Percentiles rank a stretch among this genome's conserved stretches.
These are phyloP conservation scores for Groenewaldozyma sp. DNA, from an alignment of 1,139 yeast genomes.

Conservation along the genomic window DNA sequence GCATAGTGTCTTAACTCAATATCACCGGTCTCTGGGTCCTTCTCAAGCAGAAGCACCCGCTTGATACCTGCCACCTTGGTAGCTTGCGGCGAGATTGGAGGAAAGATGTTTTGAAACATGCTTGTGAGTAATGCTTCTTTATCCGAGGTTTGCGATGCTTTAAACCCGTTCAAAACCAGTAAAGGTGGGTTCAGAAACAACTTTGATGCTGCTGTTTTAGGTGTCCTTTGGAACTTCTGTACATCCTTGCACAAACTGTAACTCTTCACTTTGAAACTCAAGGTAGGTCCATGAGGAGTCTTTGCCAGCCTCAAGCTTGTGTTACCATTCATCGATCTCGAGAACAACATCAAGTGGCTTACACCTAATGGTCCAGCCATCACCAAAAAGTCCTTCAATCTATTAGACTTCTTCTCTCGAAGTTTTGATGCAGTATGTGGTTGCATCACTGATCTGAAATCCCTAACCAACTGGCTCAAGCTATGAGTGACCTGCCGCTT, in stretches of 20 bases:
- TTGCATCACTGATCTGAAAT: constrained; percentile 84
- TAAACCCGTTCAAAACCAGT: constrained; percentile 83
- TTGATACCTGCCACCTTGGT: constrained; percentile 68
- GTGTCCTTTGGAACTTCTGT: constrained; percentile 51
- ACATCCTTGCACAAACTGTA: constrained; percentile 84
- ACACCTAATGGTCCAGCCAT: constrained; percentile 98
- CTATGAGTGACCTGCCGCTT: constrained; percentile 60
- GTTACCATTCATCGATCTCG: constrained; percentile 71
- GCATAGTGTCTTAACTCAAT: constrained; percentile 87
- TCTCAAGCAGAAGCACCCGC: constrained; percentile 77
- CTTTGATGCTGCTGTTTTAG: constrained; percentile 56
- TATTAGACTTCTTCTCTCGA: constrained; percentile 78
- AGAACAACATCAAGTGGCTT: constrained; percentile 75
- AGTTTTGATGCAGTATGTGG: constrained; percentile 93
- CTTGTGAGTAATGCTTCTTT: constrained; percentile 74
- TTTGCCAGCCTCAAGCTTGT: constrained; percentile 77
- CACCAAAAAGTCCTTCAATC: constrained; percentile 79
- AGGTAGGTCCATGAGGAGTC: constrained; percentile 91
- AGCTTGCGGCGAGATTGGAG: constrained; percentile 79
- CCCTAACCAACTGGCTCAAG: constrained; percentile 73
- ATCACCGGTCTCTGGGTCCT: constrained; percentile 56
- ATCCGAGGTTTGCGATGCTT: constrained; percentile 35
- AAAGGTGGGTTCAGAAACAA: constrained; percentile 67
- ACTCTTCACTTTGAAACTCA: constrained; percentile 66
- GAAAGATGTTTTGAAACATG: constrained; percentile 91